Evolutionary conservation across 2,329 filamentous ascomycete genomes (phyloP), one percentile per base, ranked within the genome.

Genomic region (Fusarium circinatum): DNA sequence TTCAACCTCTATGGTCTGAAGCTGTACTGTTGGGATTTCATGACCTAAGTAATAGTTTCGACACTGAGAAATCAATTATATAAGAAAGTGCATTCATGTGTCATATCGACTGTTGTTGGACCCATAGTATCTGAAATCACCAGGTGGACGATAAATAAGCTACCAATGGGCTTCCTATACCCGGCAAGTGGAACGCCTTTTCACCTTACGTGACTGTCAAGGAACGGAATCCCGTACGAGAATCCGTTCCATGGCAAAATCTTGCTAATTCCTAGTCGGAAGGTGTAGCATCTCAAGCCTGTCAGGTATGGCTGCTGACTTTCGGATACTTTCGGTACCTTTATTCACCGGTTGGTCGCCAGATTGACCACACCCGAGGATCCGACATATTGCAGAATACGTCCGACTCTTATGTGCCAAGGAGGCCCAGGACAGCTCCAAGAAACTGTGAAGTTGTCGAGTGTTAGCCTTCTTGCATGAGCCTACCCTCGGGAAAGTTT

Each of bases 151-250:
- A 30, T 30, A 30, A 1, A 30, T 30, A 30, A 30, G 30, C 12
- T 30, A 13, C 30, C 30, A 30, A 30, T 1, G 30, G 30, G 30
- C 6, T 30, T 30, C 12, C 30, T 28, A 15, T 34, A 8, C 3
- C 30, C 3, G n/a, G 11, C 15, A n/a, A 49, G 11, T 9, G 4
- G 8, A 24, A 9, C 6, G 3, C 2, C 2, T 3, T 9, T 24
- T 9, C 11, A 24, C 17, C 1, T 4, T 6, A 18, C n/a, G 5
- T 12, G 8, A 6, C 17, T 26, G 0, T 3, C 13, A 26, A 1
- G n/a, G 3, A 52, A 20, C 5, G 3, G 13, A 8, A 36, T 22
- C 13, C n/a, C n/a, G 17, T 20, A 13, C 8, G n/a, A n/a, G n/a
- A n/a, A n/a, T n/a, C n/a, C n/a, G n/a, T n/a, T n/a, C n/a, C n/a